Evolutionary conservation across 1,284 basidiomycete species (phyloP).

Genomic region (Cutaneotrichosporon dermatis): DNA sequence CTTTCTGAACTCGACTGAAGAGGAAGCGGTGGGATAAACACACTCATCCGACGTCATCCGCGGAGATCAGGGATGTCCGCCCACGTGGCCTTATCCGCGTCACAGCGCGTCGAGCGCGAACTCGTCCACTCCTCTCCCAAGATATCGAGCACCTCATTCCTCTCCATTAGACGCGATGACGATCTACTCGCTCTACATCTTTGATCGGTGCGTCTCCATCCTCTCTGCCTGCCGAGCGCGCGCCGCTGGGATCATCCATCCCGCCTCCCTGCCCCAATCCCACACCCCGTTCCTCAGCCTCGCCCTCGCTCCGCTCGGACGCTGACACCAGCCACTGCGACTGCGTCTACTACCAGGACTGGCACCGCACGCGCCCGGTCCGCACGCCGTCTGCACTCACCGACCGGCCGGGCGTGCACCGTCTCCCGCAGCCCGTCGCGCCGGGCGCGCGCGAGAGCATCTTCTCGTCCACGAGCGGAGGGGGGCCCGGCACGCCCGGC

Average conservation of each 20-base stretch:
- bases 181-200: conserved; percentile 84
- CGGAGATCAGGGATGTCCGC: not conserved
- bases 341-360: conserved; percentile 90
- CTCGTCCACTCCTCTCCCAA: not conserved
- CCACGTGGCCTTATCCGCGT: not conserved
- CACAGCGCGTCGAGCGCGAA: not conserved
- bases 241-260: no score
- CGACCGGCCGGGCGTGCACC: conserved; percentile 66
- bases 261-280: no score
- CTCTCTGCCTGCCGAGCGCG: no score
- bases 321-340: conserved; percentile 66
- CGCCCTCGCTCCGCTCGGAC: not conserved
- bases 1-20: not conserved
- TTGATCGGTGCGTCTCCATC: conserved; percentile 61
- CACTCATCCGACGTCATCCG: conserved; percentile 9
- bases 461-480: conserved; percentile 20
- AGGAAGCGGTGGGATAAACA: not conserved
- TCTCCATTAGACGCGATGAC: conserved; percentile 55
- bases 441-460: conserved; percentile 29
- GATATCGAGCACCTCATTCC: not conserved
- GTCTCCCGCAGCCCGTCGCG: conserved; percentile 50
- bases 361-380: conserved; percentile 73
- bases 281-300: no score
- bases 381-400: conserved; percentile 59
- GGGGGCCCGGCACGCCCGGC: not conserved